Evolutionary conservation across 1,284 basidiomycete genomes (phyloP), one percentile per base, ranked within the genome.

Genomic region (Vanrija sp.): DNA sequence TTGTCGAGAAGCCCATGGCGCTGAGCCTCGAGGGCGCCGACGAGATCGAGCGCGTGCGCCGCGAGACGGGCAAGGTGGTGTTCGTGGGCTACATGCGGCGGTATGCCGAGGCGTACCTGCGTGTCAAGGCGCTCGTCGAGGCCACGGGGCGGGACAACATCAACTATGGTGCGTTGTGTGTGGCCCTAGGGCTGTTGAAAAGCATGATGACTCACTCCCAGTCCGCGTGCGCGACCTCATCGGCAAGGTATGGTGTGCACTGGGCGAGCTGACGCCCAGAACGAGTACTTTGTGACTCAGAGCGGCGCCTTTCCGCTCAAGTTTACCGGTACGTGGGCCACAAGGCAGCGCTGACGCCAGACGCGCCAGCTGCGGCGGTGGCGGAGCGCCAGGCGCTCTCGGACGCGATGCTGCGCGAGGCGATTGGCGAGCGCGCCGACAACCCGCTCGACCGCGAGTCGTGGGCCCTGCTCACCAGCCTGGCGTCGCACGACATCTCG

Each of bases 81-180:
- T 66, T 69, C 54, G 67, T 78, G 7, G 78, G 76, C 6, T 76
- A 75, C 55, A 78, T 78, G 77, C 62, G 78, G 38, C 64, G 78
- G 9, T 78, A 76, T 52, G 74, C 78, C 2, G 58, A 64, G 2
- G 78, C 77, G 3, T 76, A 73, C 47, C 46, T 66, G 28, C 61
- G 68, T 12, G 66, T 76, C 43, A 74, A 73, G 52, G 58, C 72
- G 40, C 54, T 71, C 14, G 60, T 76, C 9, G 62, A 25, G 12
- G 39, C 45, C 19, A 46, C 39, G 3, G 21, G 21, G 12, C 42
- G 29, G 45, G 47, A 38, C 1, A 42, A 19, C 3, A 57, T 61
- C 40, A 34, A 47, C 6, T 61, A 61, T 38, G 58, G 58, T 60
- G 38, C 3, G 50, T 38, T 54, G 58, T 60, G 38, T 3, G 50